Evolutionary conservation across 2,329 filamentous ascomycete genomes (phyloP), one percentile per base, ranked within the genome.

Genomic region (Macrophomina tecta): DNA sequence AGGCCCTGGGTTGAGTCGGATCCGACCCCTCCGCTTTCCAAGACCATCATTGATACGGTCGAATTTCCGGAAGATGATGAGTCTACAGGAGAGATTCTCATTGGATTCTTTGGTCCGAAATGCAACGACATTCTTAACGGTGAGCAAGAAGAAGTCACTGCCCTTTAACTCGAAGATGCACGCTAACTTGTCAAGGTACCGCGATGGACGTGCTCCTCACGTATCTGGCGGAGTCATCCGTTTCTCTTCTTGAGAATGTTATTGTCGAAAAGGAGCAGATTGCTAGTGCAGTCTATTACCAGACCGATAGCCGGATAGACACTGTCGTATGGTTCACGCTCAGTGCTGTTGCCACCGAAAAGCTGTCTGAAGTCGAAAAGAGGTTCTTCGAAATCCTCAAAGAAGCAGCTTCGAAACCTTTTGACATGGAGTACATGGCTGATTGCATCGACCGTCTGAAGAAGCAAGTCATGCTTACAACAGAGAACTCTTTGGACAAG

Each of bases 31-130:
- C 80, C 87, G 0, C 82, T 99, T 34, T 86, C 86, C 36, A 85
- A 91, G 75, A 93, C 92, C 0, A 83, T 89, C 11, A 80, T 97
- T 12, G 88, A 94, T 70, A 92, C 86, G 0, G 90, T 97, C 34
- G 90, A 97, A 69, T 99, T 99, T 73, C 95, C 95, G 0, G 95
- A 99, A 76, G 94, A 97, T 73, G 95, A 99, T 71, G 95, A 99
- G 76, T 94, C 93, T 0, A 91, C 90, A 66, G 95, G 95, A 45
- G 94, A 98, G 75, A 89, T 98, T 60, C 82, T 92, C 58, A 89
- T 97, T 23, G 91, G 87, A 1, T 97, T 96, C 80, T 89, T 98
- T 65, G 95, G 95, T 0, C 95, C 95, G 0, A 85, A 90, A 72
- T 93, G 91, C 77, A 91, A 87, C 64, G 89, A 97, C 72, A 78